phyloP scores from a whole-genome alignment of 2,329 filamentous ascomycete genomes.

The Tolypocladium pustulatum region DNA sequence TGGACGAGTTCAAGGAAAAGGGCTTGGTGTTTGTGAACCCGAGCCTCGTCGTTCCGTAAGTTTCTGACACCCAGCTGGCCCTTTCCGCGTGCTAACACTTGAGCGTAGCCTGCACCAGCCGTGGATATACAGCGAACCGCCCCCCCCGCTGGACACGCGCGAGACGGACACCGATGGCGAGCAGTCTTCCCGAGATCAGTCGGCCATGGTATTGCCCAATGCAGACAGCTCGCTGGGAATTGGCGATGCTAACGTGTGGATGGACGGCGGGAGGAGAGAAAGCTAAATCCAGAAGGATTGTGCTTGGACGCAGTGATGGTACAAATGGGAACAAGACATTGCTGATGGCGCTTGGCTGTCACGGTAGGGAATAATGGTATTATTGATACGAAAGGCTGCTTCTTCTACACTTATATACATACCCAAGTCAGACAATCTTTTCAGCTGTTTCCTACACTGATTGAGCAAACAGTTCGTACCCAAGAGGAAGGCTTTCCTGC shows the following conservation, averaged over 20 bases:
- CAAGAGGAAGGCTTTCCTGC: background rate
- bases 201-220: slow-evolving; percentile 18
- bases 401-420: background rate
- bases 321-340: background rate
- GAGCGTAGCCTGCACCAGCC: slow-evolving; percentile 49
- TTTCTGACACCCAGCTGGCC: background rate
- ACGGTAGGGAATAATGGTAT: background rate
- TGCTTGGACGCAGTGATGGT: background rate
- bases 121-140: slow-evolving; percentile 55
- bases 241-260: slow-evolving; percentile 29
- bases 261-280: slow-evolving; percentile 9
- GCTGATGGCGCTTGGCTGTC: background rate
- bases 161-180: slow-evolving; percentile 16
- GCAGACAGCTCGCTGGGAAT: slow-evolving; percentile 26
- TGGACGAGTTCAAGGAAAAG: slow-evolving; percentile 64
- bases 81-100: background rate
- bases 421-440: background rate
- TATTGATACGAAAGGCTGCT: background rate
- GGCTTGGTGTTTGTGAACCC: slow-evolving; percentile 67
- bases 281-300: background rate
- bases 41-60: slow-evolving; percentile 54
- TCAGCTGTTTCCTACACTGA: background rate
- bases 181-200: slow-evolving; percentile 7
- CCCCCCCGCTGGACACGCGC: slow-evolving; percentile 22
- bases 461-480: background rate